Conservation (phyloP, 495 filamentous ascomycete genomes). For the Ascodesmis nigricans region DNA sequence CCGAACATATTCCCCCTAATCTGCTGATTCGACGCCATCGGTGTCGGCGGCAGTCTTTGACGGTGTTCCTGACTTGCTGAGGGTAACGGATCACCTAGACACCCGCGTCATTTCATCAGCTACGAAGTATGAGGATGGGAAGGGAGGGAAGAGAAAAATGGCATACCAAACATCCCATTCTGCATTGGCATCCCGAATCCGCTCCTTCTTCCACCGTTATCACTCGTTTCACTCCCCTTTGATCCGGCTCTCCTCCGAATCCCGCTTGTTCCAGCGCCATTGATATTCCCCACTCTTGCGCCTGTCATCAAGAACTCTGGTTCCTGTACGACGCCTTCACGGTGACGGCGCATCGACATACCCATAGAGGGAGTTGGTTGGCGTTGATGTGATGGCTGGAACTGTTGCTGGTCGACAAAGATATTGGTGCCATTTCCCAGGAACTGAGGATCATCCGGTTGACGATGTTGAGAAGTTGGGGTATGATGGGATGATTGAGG, state of each 20-base stretch:
- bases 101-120: not conserved
- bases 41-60: slow-evolving; percentile 8
- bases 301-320: slow-evolving; percentile 13
- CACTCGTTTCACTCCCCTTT: not conserved
- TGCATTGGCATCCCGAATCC: not conserved
- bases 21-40: no score
- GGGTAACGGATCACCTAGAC: not conserved
- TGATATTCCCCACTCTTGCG: slow-evolving; percentile 10
- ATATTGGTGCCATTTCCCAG: no score
- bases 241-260: not conserved
- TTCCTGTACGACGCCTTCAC: not conserved
- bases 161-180: not conserved
- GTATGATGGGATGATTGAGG: no score
- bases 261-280: slow-evolving; percentile 2
- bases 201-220: slow-evolving; percentile 1
- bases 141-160: not conserved
- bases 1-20: no score
- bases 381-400: not conserved
- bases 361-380: no score
- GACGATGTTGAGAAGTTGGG: no score
- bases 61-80: slow-evolving; percentile 13
- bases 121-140: not conserved
- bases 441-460: no score
- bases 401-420: not conserved
- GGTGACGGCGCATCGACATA: no score